These are phyloP conservation scores for Lagerstroemia speciosa DNA, from an alignment of 345 rosid genomes.

Conservation along the genomic window DNA sequence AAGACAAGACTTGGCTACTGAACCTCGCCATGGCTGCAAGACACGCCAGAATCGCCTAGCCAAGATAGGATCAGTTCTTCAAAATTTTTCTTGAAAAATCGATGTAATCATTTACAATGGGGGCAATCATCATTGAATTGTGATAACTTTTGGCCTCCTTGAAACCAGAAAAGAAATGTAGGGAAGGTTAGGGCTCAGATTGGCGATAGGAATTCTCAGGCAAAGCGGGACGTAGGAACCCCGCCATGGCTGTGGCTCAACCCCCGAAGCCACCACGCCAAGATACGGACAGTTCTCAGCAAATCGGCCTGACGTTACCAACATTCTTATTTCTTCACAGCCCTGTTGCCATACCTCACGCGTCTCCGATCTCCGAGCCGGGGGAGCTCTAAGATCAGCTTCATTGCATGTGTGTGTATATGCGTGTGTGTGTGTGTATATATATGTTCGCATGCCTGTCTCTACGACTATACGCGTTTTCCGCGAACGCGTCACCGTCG, in stretches of 20 bases:
- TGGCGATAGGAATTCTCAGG: background rate
- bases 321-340: background rate
- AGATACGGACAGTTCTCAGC: conserved; percentile 5
- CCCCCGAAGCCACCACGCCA: conserved; percentile 1
- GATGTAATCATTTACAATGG: too few relatives aligned
- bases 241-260: conserved; percentile 8
- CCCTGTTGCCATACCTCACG: background rate
- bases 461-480: background rate
- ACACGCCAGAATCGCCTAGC: too few relatives aligned
- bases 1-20: too few relatives aligned
- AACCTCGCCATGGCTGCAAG: too few relatives aligned
- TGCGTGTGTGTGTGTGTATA: background rate
- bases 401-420: background rate
- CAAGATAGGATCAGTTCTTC: too few relatives aligned
- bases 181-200: background rate
- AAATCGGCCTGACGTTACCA: background rate
- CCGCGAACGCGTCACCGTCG: background rate
- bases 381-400: background rate
- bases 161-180: too few relatives aligned
- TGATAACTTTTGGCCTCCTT: too few relatives aligned
- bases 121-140: too few relatives aligned
- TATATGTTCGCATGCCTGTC: too few relatives aligned
- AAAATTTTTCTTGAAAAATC: too few relatives aligned
- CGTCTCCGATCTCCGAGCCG: background rate
- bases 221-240: background rate